Base-by-base conservation (phyloP, 345 rosid genomes). In the Rhodomyrtus tomentosa region DNA sequence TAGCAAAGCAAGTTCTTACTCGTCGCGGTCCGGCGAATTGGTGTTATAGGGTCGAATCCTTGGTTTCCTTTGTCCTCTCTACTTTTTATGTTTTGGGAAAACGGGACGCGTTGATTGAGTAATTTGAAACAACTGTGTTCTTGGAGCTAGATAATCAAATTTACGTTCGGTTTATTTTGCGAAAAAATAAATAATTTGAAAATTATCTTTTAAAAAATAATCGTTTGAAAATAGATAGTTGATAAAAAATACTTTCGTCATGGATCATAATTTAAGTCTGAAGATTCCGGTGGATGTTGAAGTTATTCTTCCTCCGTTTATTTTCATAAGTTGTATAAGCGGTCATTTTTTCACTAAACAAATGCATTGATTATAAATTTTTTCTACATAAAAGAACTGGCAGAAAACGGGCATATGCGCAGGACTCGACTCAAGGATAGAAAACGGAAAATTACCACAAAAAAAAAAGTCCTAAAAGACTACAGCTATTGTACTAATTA, bases 161-260 rank as follows among this genome's bases (percentile, higher is more conserved):
- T 52, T 18, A 18, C 20, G 1, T 18, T 59, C 2, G 0, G 3
- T 29, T 59, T 59, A 29, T 29, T 29, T 59, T 0, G 0, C 1
- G 0, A 14, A 27, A 48, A 59, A 6, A 55, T 1, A 1, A 29
- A 59, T 29, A 0, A 59, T 15, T 15, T 59, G 8, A 12, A 56
- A n/a, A 1, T 55, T 11, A 5, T 11, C n/a, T 56, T 0, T 3
- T 2, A 11, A 5, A 56, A 56, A 58, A 13, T 58, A 58, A 14
- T 58, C 4, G 15, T 2, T 58, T 27, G 20, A 27, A 27, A 29
- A 59, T 59, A 1, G 15, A 3, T 59, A 29, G 6, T 59, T 1
- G 21, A 59, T 29, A 48, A 48, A 48, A 56, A n/a, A 56, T n/a
- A 29, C 6, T 56, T 11, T n/a, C 16, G 0, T n/a, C 2, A 6